Percentiles rank a stretch among this genome's conserved stretches.
Conservation (phyloP, 129 eudicot genomes). For the Flaveria linearis region DNA sequence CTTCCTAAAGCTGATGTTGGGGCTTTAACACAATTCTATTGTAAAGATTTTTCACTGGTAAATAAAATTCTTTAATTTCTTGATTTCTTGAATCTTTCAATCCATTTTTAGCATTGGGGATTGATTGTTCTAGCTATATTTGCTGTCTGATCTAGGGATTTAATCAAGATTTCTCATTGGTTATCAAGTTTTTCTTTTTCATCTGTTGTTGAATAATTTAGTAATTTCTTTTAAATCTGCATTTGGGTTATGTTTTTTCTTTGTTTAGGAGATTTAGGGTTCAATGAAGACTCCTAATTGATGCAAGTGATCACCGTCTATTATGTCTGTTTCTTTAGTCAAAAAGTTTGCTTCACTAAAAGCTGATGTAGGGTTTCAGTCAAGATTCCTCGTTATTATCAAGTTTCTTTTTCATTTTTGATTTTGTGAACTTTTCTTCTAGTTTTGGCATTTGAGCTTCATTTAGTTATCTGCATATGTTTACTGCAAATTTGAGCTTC, state of each 20-base stretch:
- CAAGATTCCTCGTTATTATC: constrained; percentile 27
- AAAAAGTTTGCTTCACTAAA: constrained; percentile 29
- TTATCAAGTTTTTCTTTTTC: not conserved
- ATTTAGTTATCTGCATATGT: constrained; percentile 13
- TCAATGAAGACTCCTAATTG: not conserved
- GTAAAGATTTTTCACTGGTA: constrained; percentile 35
- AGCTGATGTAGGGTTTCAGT: constrained; percentile 18
- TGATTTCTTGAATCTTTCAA: not conserved
- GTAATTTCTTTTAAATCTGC: not conserved
- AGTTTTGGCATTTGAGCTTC: constrained; percentile 2
- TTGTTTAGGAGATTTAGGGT: not conserved
- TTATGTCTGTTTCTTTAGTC: constrained; percentile 2
- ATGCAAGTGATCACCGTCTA: constrained; percentile 16
- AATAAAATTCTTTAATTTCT: constrained; percentile 7
- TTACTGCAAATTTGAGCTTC: too few relatives aligned
- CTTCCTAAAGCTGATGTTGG: constrained; percentile 34
- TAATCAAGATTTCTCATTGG: constrained; percentile 15
- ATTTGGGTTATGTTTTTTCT: not conserved
- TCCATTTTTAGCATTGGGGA: constrained; percentile 10
- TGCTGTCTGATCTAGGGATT: constrained; percentile 27
- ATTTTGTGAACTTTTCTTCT: not conserved
- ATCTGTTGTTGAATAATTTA: not conserved
- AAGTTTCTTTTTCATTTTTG: not conserved
- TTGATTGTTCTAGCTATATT: constrained; percentile 2
- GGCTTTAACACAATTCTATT: constrained; percentile 30